A percentile compares a stretch with the other conserved stretches of the same genome.
phyloP scores from a whole-genome alignment of 768 basidiomycete genomes.

The Tylopilus rubrobrunneus region DNA sequence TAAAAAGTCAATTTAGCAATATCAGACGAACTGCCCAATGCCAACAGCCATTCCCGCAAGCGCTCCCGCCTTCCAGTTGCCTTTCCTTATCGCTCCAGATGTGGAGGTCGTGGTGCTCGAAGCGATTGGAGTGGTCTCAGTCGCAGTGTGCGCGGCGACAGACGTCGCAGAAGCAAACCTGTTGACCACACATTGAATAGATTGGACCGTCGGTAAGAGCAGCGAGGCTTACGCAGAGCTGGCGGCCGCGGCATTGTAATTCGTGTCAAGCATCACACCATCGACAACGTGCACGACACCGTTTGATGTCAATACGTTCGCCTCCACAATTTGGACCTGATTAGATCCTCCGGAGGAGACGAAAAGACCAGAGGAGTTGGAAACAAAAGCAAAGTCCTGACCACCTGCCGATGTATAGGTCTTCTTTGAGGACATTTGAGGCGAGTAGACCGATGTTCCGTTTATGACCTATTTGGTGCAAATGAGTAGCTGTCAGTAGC shows the following conservation, averaged over 20 bases:
- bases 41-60: conserved; percentile 2
- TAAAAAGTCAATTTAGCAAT: neutral
- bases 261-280: conserved; percentile 46
- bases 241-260: conserved; percentile 41
- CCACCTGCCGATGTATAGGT: conserved; percentile 56
- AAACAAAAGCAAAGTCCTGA: conserved; percentile 44
- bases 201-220: neutral
- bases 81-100: neutral
- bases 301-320: conserved; percentile 58
- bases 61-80: conserved; percentile 1
- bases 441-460: conserved; percentile 63
- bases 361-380: conserved; percentile 56
- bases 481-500: neutral
- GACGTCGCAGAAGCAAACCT: conserved; percentile 48
- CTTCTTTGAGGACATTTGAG: conserved; percentile 34
- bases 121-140: conserved; percentile 42
- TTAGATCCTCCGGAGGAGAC: conserved; percentile 43
- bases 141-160: conserved; percentile 35
- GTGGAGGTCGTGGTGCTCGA: conserved; percentile 17
- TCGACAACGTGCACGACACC: conserved; percentile 69
- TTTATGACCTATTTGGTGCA: conserved; percentile 51
- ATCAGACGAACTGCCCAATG: conserved; percentile 13
- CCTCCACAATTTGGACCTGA: conserved; percentile 49
- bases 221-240: conserved; percentile 47
- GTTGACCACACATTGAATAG: neutral